Percentiles rank a stretch among this genome's conserved stretches.
Evolutionary conservation across 441 rosid genomes (phyloP).

Genomic region (Mallotus repandus): DNA sequence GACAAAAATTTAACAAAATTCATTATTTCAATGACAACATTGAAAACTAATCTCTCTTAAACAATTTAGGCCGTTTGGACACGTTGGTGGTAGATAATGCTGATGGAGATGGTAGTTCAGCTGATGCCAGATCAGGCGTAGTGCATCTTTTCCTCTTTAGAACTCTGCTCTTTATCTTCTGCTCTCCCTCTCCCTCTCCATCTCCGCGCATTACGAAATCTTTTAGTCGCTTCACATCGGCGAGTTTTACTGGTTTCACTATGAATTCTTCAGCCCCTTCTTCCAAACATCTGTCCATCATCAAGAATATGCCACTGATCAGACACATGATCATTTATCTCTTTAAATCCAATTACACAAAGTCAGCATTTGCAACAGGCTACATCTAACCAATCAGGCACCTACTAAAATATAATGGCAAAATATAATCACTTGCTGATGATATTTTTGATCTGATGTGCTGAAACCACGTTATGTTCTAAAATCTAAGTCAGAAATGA

Average conservation of each 20-base stretch:
- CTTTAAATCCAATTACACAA: too few species aligned
- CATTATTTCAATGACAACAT: background rate
- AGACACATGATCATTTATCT: background rate
- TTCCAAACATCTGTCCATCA: slow-evolving; percentile 63
- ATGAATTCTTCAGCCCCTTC: slow-evolving; percentile 87
- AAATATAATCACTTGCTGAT: background rate
- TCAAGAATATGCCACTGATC: background rate
- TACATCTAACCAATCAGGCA: too few species aligned
- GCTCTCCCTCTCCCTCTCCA: slow-evolving; percentile 31
- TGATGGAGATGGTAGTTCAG: slow-evolving; percentile 10
- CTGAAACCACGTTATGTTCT: background rate
- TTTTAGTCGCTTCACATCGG: slow-evolving; percentile 68
- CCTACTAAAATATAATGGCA: too few species aligned
- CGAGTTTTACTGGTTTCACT: slow-evolving; percentile 71
- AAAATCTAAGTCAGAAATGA: background rate
- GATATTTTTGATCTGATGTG: background rate
- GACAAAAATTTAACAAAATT: background rate
- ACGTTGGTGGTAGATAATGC: slow-evolving; percentile 9
- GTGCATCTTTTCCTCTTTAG: slow-evolving; percentile 44
- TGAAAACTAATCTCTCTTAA: slow-evolving; percentile 5
- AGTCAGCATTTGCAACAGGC: too few species aligned
- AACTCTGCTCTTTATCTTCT: slow-evolving; percentile 14
- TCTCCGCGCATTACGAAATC: slow-evolving; percentile 50
- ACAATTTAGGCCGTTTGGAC: slow-evolving; percentile 32
- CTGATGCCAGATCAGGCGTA: slow-evolving; percentile 17